These are phyloP conservation scores for Leccinum incarnatum DNA, from an alignment of 768 basidiomycete species.

Conservation along the genomic window DNA sequence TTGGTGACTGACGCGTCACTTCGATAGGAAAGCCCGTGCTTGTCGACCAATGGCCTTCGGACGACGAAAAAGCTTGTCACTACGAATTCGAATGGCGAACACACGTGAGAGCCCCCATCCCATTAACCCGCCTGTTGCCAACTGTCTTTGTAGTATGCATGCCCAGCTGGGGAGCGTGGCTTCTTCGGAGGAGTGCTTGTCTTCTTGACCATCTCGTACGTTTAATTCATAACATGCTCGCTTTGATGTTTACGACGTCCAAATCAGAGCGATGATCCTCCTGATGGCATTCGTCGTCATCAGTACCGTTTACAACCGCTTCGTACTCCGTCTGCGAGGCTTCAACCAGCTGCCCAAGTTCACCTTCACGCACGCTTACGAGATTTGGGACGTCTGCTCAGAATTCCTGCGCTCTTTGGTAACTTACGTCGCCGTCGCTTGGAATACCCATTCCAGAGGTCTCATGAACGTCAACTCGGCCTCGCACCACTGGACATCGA, in stretches of 20 bases:
- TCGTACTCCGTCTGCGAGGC: constrained; percentile 67
- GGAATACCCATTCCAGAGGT: constrained; percentile 18
- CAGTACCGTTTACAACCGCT: constrained; percentile 76
- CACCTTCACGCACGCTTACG: constrained; percentile 28
- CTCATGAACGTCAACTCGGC: constrained; percentile 16
- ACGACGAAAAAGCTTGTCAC: constrained; percentile 65
- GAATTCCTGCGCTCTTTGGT: constrained; percentile 18
- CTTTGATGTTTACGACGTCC: background rate
- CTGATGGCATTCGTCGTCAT: constrained; percentile 63
- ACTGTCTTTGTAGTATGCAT: constrained; percentile 53
- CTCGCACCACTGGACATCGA: constrained; percentile 33
- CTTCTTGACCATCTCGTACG: constrained; percentile 60
- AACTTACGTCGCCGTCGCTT: constrained; percentile 11
- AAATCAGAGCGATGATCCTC: constrained; percentile 49
- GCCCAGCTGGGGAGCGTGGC: constrained; percentile 60
- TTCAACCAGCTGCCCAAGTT: constrained; percentile 72
- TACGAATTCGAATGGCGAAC: constrained; percentile 86
- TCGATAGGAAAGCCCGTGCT: constrained; percentile 47
- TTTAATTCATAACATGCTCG: constrained; percentile 8
- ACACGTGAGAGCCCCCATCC: constrained; percentile 47
- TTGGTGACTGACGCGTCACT: background rate
- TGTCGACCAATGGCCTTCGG: constrained; percentile 60
- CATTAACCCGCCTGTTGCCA: background rate
- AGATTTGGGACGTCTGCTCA: constrained; percentile 21
- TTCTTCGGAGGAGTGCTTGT: constrained; percentile 51